These are phyloP conservation scores for Escovopsis weberi DNA, from an alignment of 2,329 filamentous ascomycete species.

Conservation along the genomic window DNA sequence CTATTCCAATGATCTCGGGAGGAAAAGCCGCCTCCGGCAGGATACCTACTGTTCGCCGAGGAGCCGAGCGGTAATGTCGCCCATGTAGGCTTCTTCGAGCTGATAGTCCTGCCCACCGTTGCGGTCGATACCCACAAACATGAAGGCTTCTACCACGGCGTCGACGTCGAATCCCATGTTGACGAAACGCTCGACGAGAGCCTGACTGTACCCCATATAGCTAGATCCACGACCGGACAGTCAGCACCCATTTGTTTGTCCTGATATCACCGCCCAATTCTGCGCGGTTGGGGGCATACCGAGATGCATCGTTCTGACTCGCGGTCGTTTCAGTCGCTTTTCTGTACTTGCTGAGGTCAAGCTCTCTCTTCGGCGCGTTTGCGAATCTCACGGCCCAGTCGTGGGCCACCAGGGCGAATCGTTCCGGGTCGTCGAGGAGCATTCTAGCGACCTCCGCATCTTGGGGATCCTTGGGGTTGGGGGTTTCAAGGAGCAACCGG, in stretches of 20 bases:
- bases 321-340: conserved; percentile 32
- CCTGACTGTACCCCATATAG: conserved; percentile 77
- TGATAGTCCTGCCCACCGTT: conserved; percentile 69
- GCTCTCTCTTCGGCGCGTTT: conserved; percentile 45
- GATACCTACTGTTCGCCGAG: conserved; percentile 53
- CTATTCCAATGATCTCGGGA: no score
- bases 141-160: conserved; percentile 72
- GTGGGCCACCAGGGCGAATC: conserved; percentile 68
- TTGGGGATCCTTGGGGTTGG: conserved; percentile 92
- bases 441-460: conserved; percentile 90
- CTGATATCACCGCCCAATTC: not conserved
- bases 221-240: conserved; percentile 26
- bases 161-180: conserved; percentile 86
- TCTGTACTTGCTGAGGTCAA: conserved; percentile 27
- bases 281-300: conserved; percentile 13
- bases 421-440: conserved; percentile 64
- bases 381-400: conserved; percentile 85
- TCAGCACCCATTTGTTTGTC: not conserved
- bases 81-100: conserved; percentile 81
- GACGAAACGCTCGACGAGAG: conserved; percentile 70
- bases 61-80: conserved; percentile 73
- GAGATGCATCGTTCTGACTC: conserved; percentile 8
- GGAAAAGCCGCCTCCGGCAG: no score
- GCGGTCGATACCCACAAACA: conserved; percentile 65
- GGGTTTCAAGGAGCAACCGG: conserved; percentile 81